These are phyloP conservation scores for Coprinopsis strossmayeri DNA, from an alignment of 768 basidiomycete species.

Conservation along the genomic window DNA sequence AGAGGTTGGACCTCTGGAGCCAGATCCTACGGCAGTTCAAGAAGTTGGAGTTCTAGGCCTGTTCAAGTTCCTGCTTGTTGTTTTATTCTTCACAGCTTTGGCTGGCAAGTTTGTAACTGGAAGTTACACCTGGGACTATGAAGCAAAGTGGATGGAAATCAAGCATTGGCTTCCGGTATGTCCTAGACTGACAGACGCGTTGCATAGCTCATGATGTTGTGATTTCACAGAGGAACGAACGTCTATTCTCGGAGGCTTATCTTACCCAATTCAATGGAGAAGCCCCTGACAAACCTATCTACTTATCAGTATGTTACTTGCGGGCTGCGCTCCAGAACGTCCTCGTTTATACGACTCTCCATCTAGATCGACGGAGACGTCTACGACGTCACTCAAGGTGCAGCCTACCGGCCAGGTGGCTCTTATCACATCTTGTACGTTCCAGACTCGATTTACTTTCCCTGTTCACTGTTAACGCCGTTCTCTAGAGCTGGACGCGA, in stretches of 20 bases:
- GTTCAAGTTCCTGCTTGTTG: conserved; percentile 61
- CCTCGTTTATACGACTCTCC: too few species aligned
- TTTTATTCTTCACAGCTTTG: conserved; percentile 46
- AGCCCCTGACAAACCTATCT: conserved; percentile 55
- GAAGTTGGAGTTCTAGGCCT: conserved; percentile 62
- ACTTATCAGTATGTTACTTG: conserved; percentile 63
- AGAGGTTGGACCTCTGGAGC: conserved; percentile 64
- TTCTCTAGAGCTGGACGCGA: conserved; percentile 66
- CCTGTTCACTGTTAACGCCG: background rate
- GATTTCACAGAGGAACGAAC: conserved; percentile 41
- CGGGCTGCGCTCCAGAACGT: too few species aligned
- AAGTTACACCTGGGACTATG: conserved; percentile 81
- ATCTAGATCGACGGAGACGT: conserved; percentile 84
- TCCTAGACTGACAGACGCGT: conserved; percentile 10
- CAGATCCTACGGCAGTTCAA: conserved; percentile 61
- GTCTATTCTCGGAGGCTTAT: conserved; percentile 67
- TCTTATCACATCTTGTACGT: conserved; percentile 69
- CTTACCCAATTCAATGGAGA: conserved; percentile 71
- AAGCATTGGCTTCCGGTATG: conserved; percentile 63
- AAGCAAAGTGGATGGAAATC: conserved; percentile 53
- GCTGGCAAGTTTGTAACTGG: conserved; percentile 82
- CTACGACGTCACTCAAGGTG: conserved; percentile 81
- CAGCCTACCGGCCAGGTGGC: conserved; percentile 85
- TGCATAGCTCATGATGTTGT: conserved; percentile 3
- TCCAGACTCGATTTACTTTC: background rate